Evolutionary conservation across 495 filamentous ascomycete genomes (phyloP), one percentile per base, ranked within the genome.

Genomic region (Collariella sp.): DNA sequence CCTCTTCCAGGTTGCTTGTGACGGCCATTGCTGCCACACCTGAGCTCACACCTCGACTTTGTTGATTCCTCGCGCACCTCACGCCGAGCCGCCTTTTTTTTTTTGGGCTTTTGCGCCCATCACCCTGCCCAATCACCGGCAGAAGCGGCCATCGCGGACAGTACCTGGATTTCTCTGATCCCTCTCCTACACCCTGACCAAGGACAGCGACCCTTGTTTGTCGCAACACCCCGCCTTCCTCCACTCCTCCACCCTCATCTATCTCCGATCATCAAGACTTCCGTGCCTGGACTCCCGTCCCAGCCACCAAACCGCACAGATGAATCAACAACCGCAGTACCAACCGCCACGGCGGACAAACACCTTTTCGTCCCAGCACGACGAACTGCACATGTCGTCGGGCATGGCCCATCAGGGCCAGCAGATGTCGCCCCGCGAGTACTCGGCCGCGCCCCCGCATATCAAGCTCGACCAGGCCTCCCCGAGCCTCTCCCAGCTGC

Each of bases 321-420:
- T 67, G 76, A 83, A 75, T 52, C 70, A 69, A 56, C 62, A 58
- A 56, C 66, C 65, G 52, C 69, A 75, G 58, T 72, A 73, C 60
- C 72, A 71, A 58, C 67, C 70, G 59, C 67, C 65, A 42, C 64
- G 72, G 64, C 70, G 72, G 59, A 58, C 67, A 52, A 67, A 67
- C 26, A 69, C 68, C 49, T 75, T 70, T 62, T 64, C 70, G 58
- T 65, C 70, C 18, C 72, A 75, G 57, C 69, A 70, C 56, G 88
- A 91, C 60, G 88, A 94, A 73, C 77, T 91, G 61, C 88, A 91
- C 70, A 84, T 91, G 55, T 80, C 84, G 39, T 72, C 85, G 13
- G 75, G 78, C 39, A 75, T 76, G 60, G 43, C 63, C 67, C 67
- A 58, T 61, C 68, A 58, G 60, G 70, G 54, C 70, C 72, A 68